Base-by-base conservation (phyloP, 805 yeast species). In the Pichia californica region DNA sequence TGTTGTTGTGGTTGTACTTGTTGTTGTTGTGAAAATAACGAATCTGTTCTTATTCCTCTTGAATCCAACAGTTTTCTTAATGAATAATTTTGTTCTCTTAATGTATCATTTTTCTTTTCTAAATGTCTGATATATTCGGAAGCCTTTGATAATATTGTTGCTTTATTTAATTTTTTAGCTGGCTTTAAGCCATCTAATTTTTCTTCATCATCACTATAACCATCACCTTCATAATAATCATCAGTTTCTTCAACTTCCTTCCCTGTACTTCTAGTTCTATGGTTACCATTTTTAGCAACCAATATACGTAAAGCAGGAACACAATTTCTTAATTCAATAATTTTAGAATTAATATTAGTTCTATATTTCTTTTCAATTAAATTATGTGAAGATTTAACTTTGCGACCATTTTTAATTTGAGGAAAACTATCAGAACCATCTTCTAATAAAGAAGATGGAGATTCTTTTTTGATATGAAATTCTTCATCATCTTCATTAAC, bases 351-450 rank as follows among this genome's bases (percentile, higher is more conserved):
- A 55, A 85, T 83, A 55, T 85, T 85, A 13, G 88, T 81, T 57
- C 95, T 66, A 63, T 85, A 85, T 60, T 83, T 81, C 63, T 84
- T 84, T 57, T 86, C 95, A 52, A 85, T 83, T 71, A 84, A 74
- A 57, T 85, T 86, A 62, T 85, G 95, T 13, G 87, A 77, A 3
- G 83, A 73, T 63, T 82, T 78, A 40, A 75, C 71, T 49, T 70
- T 71, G 47, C 70, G 71, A 30, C 57, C 59, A 13, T 53, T 55
- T 29, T 50, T 52, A 3, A 31, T 4, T 10, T 35, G 26, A 13
- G 40, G 21, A 31, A 25, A 27, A 38, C 43, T 27, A 18, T 31
- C 16, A 10, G 20, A 23, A 37, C 50, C 41, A 23, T 45, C 41
- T 38, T 34, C 27, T 19, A 11, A 5, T 5, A 23, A 20, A 8